Base-by-base conservation (phyloP, 23 red algal species). In the Agarophyton chilense region DNA sequence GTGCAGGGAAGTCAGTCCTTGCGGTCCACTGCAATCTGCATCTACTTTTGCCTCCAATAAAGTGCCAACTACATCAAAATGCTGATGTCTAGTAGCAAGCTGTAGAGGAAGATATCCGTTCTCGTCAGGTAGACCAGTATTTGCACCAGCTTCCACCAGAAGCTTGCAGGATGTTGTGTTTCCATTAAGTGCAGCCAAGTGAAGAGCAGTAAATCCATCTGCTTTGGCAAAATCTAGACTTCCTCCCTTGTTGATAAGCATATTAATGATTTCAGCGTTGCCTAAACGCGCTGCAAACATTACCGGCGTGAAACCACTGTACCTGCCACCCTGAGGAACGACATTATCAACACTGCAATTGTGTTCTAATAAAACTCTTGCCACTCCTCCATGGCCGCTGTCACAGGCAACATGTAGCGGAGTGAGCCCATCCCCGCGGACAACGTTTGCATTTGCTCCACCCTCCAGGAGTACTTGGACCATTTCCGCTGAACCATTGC, bases 201-300 rank as follows among this genome's bases (percentile, higher is more conserved):
- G 65, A 33, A 86, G 82, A 57, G 82, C 82, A 14, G 82, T 86
- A 35, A 86, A 86, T 51, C 82, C 82, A 42, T 74, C 65, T 40
- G 21, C 42, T 25, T 86, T 86, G 12, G 60, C 62, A 36, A 71
- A 67, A 45, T 86, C 64, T 21, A 72, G 82, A 47, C 24, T 22
- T 31, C 64, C 82, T 8, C 33, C 33, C 11, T 38, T 67, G 1
- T 43, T 19, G 39, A 86, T 53, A 33, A 86, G 65, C 60, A 71
- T 54, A 6, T n/a, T 10, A 54, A 86, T 52, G 31, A 86, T 71
- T 16, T 70, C 29, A 1, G 61, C 64, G 42, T 86, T 66, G 4
- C 82, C 82, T 16, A 86, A 45, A 12, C 82, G 82, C 2, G 82
- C 57, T 31, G 82, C 82, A 68, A 86, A 86, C 82, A 86, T 86